Conservation (phyloP, 2,329 filamentous ascomycete genomes). For the Plectosphaerella cucumerina region DNA sequence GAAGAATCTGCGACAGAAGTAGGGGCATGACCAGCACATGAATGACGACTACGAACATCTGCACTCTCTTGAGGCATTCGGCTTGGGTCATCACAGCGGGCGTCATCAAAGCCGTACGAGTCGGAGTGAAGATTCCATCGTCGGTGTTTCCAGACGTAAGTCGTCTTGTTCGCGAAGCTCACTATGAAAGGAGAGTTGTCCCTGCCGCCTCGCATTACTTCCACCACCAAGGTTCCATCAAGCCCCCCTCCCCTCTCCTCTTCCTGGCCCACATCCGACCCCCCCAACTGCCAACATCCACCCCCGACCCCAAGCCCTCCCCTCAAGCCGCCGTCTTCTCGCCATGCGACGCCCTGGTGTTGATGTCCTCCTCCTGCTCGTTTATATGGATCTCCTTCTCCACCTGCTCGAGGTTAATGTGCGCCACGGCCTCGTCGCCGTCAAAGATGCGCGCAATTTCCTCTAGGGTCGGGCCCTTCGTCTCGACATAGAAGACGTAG, state of each 20-base stretch:
- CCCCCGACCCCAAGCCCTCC: not conserved
- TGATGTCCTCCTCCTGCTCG: slow-evolving; percentile 30
- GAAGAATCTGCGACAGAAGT: slow-evolving; percentile 60
- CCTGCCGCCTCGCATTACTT: no score
- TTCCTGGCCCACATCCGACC: no score
- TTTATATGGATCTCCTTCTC: slow-evolving; percentile 45
- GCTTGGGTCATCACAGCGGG: no score
- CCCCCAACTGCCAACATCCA: not conserved
- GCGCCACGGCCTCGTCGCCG: slow-evolving; percentile 53
- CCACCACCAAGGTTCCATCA: no score
- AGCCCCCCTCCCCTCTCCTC: no score
- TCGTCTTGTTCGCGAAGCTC: no score
- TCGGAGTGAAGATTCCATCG: no score
- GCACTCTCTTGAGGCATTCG: no score
- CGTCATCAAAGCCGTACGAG: no score
- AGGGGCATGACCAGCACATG: slow-evolving; percentile 9
- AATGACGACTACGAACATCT: no score
- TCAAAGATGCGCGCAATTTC: slow-evolving; percentile 69
- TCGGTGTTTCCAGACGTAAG: no score
- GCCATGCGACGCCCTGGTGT: slow-evolving; percentile 9
- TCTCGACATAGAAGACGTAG: slow-evolving; percentile 66
- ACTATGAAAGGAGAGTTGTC: no score
- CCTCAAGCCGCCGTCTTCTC: slow-evolving; percentile 17
- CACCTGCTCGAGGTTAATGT: slow-evolving; percentile 50
- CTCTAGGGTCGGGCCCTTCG: slow-evolving; percentile 66